These are phyloP conservation scores for Diaporthe sp. DNA, from an alignment of 2,329 filamentous ascomycete species.

Conservation along the genomic window DNA sequence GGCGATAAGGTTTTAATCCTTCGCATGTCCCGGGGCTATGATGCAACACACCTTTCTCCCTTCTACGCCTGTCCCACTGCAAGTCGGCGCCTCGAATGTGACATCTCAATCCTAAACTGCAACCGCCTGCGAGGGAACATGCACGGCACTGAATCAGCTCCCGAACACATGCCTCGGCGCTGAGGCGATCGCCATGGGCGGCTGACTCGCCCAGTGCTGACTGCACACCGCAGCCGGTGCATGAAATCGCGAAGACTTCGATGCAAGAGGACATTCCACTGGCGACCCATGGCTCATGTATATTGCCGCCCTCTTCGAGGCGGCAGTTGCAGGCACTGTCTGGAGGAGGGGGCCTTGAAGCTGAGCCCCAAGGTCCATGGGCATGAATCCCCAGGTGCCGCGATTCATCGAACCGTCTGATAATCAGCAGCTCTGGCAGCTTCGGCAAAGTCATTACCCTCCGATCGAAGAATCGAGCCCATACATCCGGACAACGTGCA, in stretches of 20 bases:
- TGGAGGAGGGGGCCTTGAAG: not conserved
- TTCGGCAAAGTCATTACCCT: not conserved
- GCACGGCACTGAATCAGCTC: constrained; percentile 18
- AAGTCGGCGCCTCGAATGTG: not conserved
- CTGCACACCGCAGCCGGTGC: not conserved
- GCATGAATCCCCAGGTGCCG: not conserved
- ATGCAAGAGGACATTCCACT: not conserved
- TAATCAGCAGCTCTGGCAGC: not conserved
- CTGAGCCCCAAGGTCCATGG: not conserved
- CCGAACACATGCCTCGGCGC: constrained; percentile 7
- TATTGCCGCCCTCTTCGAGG: not conserved
- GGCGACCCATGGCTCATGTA: too few relatives aligned
- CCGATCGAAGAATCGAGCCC: not conserved
- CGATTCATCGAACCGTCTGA: not conserved
- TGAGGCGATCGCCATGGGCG: constrained; percentile 6
- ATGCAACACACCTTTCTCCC: not conserved
- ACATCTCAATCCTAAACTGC: not conserved
- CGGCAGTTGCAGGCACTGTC: too few relatives aligned
- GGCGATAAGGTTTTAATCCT: not conserved
- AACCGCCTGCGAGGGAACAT: not conserved
- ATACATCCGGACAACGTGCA: not conserved
- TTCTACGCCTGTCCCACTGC: not conserved
- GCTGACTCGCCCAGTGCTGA: not conserved
- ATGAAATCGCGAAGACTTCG: not conserved
- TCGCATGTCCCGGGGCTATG: too few relatives aligned